phyloP scores from a whole-genome alignment of 2,329 filamentous ascomycete genomes.

The Corynespora cassiicola region DNA sequence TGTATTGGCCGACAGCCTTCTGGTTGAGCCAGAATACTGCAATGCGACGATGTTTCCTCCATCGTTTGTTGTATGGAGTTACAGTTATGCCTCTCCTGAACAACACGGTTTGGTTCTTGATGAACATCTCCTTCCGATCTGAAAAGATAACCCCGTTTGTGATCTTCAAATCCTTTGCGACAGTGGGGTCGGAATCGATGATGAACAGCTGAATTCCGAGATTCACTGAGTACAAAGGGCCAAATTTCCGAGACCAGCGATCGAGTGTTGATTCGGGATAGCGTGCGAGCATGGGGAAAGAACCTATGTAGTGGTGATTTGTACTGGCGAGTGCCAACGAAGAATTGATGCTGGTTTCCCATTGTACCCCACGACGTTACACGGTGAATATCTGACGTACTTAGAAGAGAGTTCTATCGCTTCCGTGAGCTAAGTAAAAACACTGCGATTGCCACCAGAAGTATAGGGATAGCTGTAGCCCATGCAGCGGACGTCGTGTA shows the following conservation, averaged over 20 bases:
- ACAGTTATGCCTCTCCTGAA: conserved; percentile 12
- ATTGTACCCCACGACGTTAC: too few species aligned
- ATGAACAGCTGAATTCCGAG: conserved; percentile 17
- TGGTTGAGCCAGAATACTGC: conserved; percentile 19
- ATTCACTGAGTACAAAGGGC: conserved; percentile 9
- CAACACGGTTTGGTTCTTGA: conserved; percentile 16
- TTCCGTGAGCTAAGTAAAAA: too few species aligned
- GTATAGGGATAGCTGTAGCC: too few species aligned
- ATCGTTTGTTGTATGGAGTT: conserved; percentile 12
- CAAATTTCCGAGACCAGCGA: conserved; percentile 16
- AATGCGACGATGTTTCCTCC: conserved; percentile 20
- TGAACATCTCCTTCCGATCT: conserved; percentile 17
- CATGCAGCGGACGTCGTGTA: too few species aligned
- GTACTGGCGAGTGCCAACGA: too few species aligned
- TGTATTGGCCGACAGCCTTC: conserved; percentile 19
- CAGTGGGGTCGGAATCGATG: conserved; percentile 14
- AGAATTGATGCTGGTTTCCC: too few species aligned
- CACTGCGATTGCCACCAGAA: too few species aligned
- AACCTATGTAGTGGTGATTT: too few species aligned
- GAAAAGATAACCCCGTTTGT: conserved; percentile 15
- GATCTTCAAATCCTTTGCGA: conserved; percentile 16
- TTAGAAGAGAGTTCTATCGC: too few species aligned
- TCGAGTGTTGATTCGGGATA: conserved; percentile 18
- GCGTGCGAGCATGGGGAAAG: conserved; percentile 13
- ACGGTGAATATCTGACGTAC: too few species aligned